Conservation (phyloP, 768 basidiomycete genomes). For the Auricularia cornea region DNA sequence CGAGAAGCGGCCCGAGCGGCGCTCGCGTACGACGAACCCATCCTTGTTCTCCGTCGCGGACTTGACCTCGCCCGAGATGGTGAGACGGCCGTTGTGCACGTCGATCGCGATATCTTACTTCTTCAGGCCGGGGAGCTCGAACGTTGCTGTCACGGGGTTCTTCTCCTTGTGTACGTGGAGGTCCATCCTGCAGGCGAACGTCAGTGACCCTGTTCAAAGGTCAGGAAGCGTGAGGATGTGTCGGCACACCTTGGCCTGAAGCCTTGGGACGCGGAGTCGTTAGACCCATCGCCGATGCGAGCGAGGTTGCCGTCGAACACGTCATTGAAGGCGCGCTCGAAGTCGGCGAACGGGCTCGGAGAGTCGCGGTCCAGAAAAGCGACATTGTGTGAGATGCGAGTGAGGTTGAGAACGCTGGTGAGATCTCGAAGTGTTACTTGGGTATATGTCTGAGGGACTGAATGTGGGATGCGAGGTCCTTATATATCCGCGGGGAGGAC, state of each 20-base stretch:
- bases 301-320: background rate
- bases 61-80: constrained; percentile 37
- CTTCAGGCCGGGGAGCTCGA: constrained; percentile 49
- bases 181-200: constrained; percentile 26
- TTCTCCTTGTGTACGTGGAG: constrained; percentile 34
- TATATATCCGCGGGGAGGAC: no score
- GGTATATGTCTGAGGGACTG: no score
- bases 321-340: background rate
- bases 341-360: background rate
- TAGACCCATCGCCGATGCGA: background rate
- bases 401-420: background rate
- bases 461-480: no score
- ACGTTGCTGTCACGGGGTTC: constrained; percentile 39
- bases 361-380: background rate
- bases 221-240: background rate
- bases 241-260: background rate
- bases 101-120: constrained; percentile 28
- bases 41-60: constrained; percentile 19
- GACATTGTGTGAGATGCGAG: background rate
- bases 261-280: background rate
- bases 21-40: constrained; percentile 37
- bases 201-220: background rate
- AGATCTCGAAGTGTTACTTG: no score
- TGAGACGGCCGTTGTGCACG: constrained; percentile 38
- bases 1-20: constrained; percentile 41